These are phyloP conservation scores for Fraxinus xanthoxyloides DNA, from an alignment of 305 asterid genomes.

Conservation along the genomic window DNA sequence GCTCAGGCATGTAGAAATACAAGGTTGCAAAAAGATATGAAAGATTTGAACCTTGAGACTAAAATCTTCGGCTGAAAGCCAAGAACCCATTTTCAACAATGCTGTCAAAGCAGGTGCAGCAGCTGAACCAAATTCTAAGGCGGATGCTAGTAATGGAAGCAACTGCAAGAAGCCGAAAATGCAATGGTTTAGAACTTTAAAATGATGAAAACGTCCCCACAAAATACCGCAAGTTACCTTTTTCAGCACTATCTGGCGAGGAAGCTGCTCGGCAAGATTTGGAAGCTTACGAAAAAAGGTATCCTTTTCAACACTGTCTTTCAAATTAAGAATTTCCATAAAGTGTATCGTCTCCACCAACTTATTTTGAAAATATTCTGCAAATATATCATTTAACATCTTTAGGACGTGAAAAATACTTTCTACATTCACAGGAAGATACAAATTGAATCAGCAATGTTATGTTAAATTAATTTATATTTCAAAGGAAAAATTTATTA, in stretches of 20 bases:
- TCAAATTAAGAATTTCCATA: slow-evolving; percentile 94
- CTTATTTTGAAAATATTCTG: slow-evolving; percentile 98
- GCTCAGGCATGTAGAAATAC: slow-evolving; percentile 19
- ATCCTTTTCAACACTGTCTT: slow-evolving; percentile 98
- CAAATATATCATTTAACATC: slow-evolving; percentile 27
- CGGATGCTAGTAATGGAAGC: slow-evolving; percentile 88
- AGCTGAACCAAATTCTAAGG: slow-evolving; percentile 95
- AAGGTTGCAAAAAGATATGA: slow-evolving; percentile 11
- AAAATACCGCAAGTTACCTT: slow-evolving; percentile 49
- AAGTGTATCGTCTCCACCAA: slow-evolving; percentile 96
- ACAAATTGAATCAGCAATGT: neutral
- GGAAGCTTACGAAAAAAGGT: slow-evolving; percentile 97
- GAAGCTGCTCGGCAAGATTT: slow-evolving; percentile 91
- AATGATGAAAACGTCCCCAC: neutral
- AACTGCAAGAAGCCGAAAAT: slow-evolving; percentile 49
- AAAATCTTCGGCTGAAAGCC: slow-evolving; percentile 82
- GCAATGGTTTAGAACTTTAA: slow-evolving; percentile 1
- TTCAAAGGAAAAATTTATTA: neutral
- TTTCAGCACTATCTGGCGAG: slow-evolving; percentile 89
- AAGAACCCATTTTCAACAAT: slow-evolving; percentile 85
- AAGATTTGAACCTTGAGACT: slow-evolving; percentile 60
- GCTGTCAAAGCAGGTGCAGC: slow-evolving; percentile 98
- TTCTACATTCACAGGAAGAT: slow-evolving; percentile 10
- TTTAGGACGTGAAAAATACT: slow-evolving; percentile 26
- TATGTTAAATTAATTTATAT: neutral